Base-by-base conservation (phyloP, 495 filamentous ascomycete genomes). In the Podospora comata region DNA sequence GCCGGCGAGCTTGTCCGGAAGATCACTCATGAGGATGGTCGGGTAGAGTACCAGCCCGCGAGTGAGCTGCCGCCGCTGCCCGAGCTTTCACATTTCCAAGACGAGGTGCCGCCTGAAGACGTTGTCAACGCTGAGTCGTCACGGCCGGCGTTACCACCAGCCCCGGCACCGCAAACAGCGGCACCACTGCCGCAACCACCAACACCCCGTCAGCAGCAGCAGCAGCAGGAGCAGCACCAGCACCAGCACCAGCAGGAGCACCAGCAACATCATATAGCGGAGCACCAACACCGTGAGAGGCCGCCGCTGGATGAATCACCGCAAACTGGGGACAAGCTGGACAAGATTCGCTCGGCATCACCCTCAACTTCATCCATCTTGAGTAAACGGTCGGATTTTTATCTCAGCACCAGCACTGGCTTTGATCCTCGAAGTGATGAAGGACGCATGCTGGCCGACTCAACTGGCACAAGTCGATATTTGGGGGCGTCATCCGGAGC, bases 401-500 rank as follows among this genome's bases (percentile, higher is more conserved):
- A 48, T 16, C 39, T 48, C 9, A 3, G 9, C 9, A 11, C 39
- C 39, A 13, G 15, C 15, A 16, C 39, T 11, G 39, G 39, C 13
- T 48, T 48, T 13, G 39, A 48, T 48, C 39, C 39, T 11, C 23
- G 62, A 15, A 62, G 55, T 23, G 62, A 67, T 58, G 73, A 73
- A 57, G 76, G 77, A 18, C 67, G 76, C 48, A 70, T 81, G 67
- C 74, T 82, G 13, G 65, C 70, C 18, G 79, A 81, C 63, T 48
- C 61, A 2, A 75, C 74, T 20, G 78, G 79, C 34, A 78, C 68
- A 18, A 44, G 68, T 0, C 75, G 79, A 62, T 81, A 73, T 66
- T 72, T 75, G n/a, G 80, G 80, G 18, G 73, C 71, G 67, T 79
- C 80, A 5, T 78, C 79, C 15, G 80, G 78, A 32, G 76, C 78